Evolutionary conservation across 2,329 filamentous ascomycete genomes (phyloP).

Genomic region (Ramularia endophylla): DNA sequence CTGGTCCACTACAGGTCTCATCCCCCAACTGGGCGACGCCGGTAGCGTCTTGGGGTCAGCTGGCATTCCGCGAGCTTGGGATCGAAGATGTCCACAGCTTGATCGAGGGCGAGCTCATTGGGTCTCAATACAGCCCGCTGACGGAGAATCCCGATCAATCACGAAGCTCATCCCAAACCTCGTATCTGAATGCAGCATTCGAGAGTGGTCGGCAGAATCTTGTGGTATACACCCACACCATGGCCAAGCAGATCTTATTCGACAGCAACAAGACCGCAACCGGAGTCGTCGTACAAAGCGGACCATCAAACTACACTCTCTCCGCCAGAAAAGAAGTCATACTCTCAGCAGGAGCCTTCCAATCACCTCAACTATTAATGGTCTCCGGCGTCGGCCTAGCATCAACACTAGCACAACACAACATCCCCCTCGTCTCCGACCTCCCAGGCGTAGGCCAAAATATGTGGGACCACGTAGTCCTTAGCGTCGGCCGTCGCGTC

Average conservation of each 20-base stretch:
- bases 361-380: constrained; percentile 54
- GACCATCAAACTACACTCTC: neutral
- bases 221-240: constrained; percentile 7
- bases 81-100: neutral
- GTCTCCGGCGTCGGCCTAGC: constrained; percentile 55
- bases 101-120: neutral
- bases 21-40: constrained; percentile 1
- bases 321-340: neutral
- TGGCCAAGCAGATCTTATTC: constrained; percentile 29
- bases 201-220: constrained; percentile 6
- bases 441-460: constrained; percentile 59
- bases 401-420: constrained; percentile 45
- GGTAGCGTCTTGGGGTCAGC: neutral
- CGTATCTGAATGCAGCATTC: constrained; percentile 7
- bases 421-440: constrained; percentile 49
- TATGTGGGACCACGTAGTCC: constrained; percentile 54
- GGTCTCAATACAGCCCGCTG: constrained; percentile 4
- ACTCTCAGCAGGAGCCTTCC: neutral
- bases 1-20: constrained; percentile 3
- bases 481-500: constrained; percentile 34
- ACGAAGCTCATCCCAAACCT: constrained; percentile 5
- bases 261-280: constrained; percentile 24
- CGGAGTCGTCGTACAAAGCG: constrained; percentile 13
- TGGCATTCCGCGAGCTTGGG: neutral
- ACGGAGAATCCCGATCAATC: constrained; percentile 4